Base-by-base conservation (phyloP, 192 early-diverging fungal genomes). In the Diversispora eburnea region DNA sequence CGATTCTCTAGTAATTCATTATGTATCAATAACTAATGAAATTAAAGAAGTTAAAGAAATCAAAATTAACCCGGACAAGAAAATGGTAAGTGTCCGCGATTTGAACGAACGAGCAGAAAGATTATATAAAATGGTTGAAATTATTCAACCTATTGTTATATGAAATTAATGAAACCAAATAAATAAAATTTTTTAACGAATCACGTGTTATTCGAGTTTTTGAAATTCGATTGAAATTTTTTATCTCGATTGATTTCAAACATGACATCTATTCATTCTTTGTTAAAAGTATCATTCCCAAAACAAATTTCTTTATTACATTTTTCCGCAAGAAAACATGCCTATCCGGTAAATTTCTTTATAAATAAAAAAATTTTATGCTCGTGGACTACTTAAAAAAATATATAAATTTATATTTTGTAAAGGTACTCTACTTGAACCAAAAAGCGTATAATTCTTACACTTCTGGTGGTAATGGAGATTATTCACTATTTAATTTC, bases 361-460 rank as follows among this genome's bases (percentile, higher is more conserved):
- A 8, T 4, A 4, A 55, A 5, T 58, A 58, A 22, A 58, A 33
- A 0, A 3, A 22, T 58, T 58, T 58, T 58, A 8, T 25, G 19
- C 25, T 25, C 19, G 57, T 58, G 20, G 19, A 58, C 57, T 22
- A 3, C 22, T 33, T 15, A 22, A 9, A 10, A 22, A 22, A 58
- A 33, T 33, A 33, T 33, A 33, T 33, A 33, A 33, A 33, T 33
- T 33, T 33, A 33, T 33, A 33, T 33, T 33, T 33, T 33, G 25
- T 33, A 33, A 33, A 33, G 25, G 25, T 2, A 33, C 25, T 58
- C n/a, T 10, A 58, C 25, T 58, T 58, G 57, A 58, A 58, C 15
- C 57, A 58, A 58, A 58, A 58, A 58, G 57, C 57, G 6, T 33
- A 2, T 58, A 58, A 58, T 58, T 58, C 57, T 12, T 58, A 58